phyloP scores from a whole-genome alignment of 2,329 filamentous ascomycete species.

The Aspergillus fructus region DNA sequence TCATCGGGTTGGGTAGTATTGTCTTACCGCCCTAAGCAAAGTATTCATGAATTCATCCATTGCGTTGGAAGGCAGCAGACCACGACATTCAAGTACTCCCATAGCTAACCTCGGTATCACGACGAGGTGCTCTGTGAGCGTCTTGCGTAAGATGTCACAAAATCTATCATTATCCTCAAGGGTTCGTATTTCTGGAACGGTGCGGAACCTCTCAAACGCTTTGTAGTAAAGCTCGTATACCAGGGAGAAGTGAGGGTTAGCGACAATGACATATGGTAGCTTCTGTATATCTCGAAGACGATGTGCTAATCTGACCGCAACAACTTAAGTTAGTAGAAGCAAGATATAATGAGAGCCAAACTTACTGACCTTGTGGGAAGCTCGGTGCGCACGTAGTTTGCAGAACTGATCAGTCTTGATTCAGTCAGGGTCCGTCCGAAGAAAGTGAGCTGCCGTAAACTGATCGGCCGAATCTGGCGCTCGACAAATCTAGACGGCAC shows the following conservation, averaged over 20 bases:
- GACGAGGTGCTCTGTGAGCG: conserved; percentile 80
- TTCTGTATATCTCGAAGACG: conserved; percentile 96
- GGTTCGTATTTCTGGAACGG: conserved; percentile 77
- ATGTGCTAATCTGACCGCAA: conserved; percentile 70
- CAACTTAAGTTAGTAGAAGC: neutral
- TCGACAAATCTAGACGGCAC: conserved; percentile 75
- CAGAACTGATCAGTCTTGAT: conserved; percentile 82
- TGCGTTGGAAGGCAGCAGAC: conserved; percentile 74
- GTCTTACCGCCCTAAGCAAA: conserved; percentile 75
- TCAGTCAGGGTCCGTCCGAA: conserved; percentile 94
- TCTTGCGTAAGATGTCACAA: conserved; percentile 76
- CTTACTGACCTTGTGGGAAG: conserved; percentile 72
- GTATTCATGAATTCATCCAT: conserved; percentile 96
- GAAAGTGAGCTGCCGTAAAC: conserved; percentile 91
- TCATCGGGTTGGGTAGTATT: conserved; percentile 6
- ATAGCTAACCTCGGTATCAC: conserved; percentile 94
- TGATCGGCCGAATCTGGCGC: conserved; percentile 90
- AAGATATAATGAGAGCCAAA: neutral
- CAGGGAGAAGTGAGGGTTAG: conserved; percentile 89
- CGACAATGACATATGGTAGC: conserved; percentile 90
- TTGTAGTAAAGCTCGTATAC: conserved; percentile 97
- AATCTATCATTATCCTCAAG: conserved; percentile 87
- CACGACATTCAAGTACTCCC: conserved; percentile 87
- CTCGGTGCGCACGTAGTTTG: conserved; percentile 96
- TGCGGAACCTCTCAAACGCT: conserved; percentile 89